A percentile compares a stretch with the other conserved stretches of the same genome.
Evolutionary conservation across 768 basidiomycete species (phyloP).

Genomic region (Lepiota venenata): DNA sequence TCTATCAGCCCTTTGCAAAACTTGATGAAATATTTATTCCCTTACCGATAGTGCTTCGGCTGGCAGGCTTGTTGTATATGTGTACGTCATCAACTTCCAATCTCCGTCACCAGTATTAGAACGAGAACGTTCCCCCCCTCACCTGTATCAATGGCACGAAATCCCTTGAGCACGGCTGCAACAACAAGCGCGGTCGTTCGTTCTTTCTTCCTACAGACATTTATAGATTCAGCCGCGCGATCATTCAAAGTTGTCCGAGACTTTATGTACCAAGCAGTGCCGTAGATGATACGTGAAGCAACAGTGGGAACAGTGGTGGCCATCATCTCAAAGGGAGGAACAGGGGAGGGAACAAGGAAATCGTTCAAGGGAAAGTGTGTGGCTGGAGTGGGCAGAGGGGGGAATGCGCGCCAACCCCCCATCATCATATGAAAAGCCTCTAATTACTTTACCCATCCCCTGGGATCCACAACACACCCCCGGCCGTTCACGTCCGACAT

Average conservation of each 20-base stretch:
- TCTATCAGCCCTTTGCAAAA: not conserved
- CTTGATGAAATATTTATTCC: not conserved
- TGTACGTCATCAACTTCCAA: conserved; percentile 17
- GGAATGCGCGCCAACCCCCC: no score
- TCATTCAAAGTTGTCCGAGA: not conserved
- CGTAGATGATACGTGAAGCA: conserved; percentile 48
- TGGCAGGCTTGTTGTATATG: conserved; percentile 43
- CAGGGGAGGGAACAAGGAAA: no score
- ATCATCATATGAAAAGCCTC: no score
- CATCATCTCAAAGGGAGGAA: not conserved
- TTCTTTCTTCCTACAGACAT: conserved; percentile 66
- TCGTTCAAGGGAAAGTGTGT: no score
- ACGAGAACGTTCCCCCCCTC: conserved; percentile 17
- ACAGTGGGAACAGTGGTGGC: conserved; percentile 17
- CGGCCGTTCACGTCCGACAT: no score
- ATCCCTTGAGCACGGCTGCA: conserved; percentile 71
- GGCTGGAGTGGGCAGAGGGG: no score
- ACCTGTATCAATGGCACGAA: conserved; percentile 84
- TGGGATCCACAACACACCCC: no score
- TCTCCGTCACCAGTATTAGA: not conserved
- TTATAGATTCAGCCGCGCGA: not conserved
- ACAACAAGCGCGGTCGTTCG: conserved; percentile 64
- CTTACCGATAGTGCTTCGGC: conserved; percentile 68
- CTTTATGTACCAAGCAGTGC: conserved; percentile 51
- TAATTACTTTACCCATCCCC: no score